A percentile compares a stretch with the other conserved stretches of the same genome.
Evolutionary conservation across 192 early-diverging fungal genomes (phyloP).

Genomic region (Entomortierella parvispora): DNA sequence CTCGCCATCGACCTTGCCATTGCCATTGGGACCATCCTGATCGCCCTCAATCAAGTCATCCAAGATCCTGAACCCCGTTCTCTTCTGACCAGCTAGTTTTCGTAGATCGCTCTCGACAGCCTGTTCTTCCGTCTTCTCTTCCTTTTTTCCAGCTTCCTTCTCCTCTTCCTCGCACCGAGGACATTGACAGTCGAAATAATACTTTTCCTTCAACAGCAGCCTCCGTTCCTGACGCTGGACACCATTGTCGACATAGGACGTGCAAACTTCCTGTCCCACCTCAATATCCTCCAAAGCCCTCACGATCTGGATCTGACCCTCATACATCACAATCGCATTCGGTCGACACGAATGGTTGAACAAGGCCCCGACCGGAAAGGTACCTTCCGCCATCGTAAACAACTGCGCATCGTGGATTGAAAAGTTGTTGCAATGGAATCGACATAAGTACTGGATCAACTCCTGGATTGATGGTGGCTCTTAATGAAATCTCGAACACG

Average conservation of each 20-base stretch:
- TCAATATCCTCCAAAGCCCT: conserved; percentile 63
- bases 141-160: neutral
- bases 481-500: conserved; percentile 25
- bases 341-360: conserved; percentile 77
- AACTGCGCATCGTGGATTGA: conserved; percentile 66
- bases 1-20: conserved; percentile 23
- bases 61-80: conserved; percentile 29
- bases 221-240: conserved; percentile 33
- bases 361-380: conserved; percentile 68
- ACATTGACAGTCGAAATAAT: conserved; percentile 62
- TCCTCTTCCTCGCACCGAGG: conserved; percentile 43
- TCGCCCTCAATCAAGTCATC: conserved; percentile 32
- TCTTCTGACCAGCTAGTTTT: neutral
- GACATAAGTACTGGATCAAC: conserved; percentile 60
- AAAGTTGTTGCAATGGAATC: conserved; percentile 76
- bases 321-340: conserved; percentile 67
- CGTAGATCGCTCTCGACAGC: neutral
- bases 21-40: conserved; percentile 26
- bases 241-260: conserved; percentile 69
- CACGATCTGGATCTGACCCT: conserved; percentile 58
- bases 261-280: conserved; percentile 62
- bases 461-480: no score
- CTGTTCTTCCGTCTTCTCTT: neutral
- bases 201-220: conserved; percentile 52
- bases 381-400: conserved; percentile 72